Evolutionary conservation across 768 basidiomycete genomes (phyloP), one percentile per base, ranked within the genome.

Genomic region (Termitomyces sp.): DNA sequence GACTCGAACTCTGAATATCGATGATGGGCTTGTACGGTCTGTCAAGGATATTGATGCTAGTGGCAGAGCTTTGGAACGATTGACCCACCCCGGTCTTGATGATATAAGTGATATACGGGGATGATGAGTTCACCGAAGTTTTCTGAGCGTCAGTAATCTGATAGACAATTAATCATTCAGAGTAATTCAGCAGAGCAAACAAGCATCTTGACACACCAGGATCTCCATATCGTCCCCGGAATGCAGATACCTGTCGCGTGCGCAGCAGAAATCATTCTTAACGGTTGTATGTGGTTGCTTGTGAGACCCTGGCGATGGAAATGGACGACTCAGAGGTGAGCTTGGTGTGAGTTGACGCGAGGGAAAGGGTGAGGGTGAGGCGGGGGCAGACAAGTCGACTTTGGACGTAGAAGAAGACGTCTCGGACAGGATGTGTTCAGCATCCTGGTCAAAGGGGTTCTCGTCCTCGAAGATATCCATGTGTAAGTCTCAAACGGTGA

Each of bases 1-100:
- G 93, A 94, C 72, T 98, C 94, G 71, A 99, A 99, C 69, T 98
- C 94, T 3, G 96, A 98, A 71, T 99, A 99, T 42, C 97, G 85
- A 63, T 97, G 91, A 35, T 85, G 82, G 11, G 93, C 85, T 64
- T 92, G 87, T 7, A 85, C 80, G 61, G 79, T 84, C 96, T 98
- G 64, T 44, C 30, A 43, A 56, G 14, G 14, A 54, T 1, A 55
- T 61, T 7, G 50, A 47, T 5, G n/a, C 49, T 35, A 38, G n/a
- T 26, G 33, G 23, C 48, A 48, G 37, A 52, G 58, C 56, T 53
- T 55, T 55, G 40, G 48, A 41, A 42, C 48, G 19, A 55, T 31
- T 6, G 23, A 64, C 71, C 69, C 66, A 96, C 94, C 64, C 94
- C 94, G 45, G 94, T 86, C 54, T 76, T 81, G 63, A 98, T 95